phyloP scores from a whole-genome alignment of 2,329 filamentous ascomycete species.

The Fonsecaea monophora region DNA sequence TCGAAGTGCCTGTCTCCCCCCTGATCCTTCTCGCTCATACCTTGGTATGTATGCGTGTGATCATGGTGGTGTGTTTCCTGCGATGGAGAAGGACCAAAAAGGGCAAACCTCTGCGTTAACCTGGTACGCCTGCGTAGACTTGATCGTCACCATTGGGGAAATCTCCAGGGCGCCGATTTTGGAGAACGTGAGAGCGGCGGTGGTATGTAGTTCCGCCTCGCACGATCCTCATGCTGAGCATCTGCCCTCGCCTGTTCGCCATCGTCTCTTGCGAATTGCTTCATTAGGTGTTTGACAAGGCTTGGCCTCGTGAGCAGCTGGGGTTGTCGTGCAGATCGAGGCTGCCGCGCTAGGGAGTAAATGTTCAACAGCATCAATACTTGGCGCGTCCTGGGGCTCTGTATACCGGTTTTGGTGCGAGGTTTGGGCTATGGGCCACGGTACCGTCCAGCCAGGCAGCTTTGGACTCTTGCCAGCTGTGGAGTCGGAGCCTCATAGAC shows the following conservation, averaged over 20 bases:
- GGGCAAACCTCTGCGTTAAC: not conserved
- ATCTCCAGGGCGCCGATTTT: not conserved
- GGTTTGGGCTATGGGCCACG: not conserved
- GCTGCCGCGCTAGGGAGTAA: not conserved
- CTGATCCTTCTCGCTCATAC: not conserved
- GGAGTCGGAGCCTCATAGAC: not conserved
- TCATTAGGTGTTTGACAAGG: not conserved
- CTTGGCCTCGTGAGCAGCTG: not conserved
- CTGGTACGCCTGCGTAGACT: not conserved
- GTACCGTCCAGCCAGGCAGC: not conserved
- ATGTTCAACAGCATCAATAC: not conserved
- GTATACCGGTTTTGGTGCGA: not conserved
- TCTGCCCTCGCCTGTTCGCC: not conserved
- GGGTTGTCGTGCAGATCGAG: not conserved
- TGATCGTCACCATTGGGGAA: not conserved
- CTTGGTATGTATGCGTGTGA: too few species aligned
- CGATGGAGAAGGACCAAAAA: not conserved
- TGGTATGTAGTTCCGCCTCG: conserved; percentile 3
- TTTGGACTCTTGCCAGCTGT: not conserved
- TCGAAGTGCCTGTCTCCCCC: not conserved
- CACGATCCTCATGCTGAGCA: not conserved
- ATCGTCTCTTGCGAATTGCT: not conserved
- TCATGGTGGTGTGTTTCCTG: not conserved
- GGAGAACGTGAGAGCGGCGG: not conserved
- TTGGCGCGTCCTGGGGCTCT: not conserved